phyloP scores from a whole-genome alignment of 192 early-diverging fungal species.

The Backusella tuberculispora region DNA sequence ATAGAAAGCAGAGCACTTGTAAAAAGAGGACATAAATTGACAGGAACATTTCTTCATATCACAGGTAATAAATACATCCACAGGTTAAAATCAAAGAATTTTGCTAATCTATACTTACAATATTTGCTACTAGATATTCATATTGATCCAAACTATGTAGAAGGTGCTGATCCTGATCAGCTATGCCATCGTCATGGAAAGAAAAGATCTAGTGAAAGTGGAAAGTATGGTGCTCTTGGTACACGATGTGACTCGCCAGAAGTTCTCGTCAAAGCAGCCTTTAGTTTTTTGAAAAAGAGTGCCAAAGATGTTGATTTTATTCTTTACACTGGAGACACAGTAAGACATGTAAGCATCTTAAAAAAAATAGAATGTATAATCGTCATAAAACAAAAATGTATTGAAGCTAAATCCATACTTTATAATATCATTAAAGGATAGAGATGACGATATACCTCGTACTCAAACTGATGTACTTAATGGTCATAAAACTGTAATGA shows the following conservation, averaged over 20 bases:
- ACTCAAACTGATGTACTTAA: conserved; percentile 12
- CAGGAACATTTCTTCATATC: conserved; percentile 40
- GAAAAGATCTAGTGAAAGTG: conserved; percentile 30
- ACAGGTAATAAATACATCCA: conserved; percentile 28
- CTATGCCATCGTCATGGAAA: conserved; percentile 39
- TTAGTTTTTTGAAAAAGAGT: conserved; percentile 38
- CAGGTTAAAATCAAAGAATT: too few relatives aligned
- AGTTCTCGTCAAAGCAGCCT: conserved; percentile 31
- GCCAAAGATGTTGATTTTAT: conserved; percentile 43
- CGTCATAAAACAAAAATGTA: not conserved
- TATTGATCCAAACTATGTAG: conserved; percentile 40
- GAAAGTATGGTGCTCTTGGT: conserved; percentile 40
- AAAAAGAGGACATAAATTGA: not conserved
- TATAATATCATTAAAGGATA: conserved; percentile 24
- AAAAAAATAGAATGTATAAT: not conserved
- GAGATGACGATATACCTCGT: conserved; percentile 25
- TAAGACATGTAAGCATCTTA: conserved; percentile 39
- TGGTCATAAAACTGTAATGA: conserved; percentile 19
- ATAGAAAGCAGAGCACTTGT: not conserved
- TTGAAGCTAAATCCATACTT: too few relatives aligned
- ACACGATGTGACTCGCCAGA: conserved; percentile 44
- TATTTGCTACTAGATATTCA: conserved; percentile 42
- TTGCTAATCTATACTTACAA: not conserved
- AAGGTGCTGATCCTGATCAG: conserved; percentile 33
- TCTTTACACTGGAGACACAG: conserved; percentile 47